These are phyloP conservation scores for Amborella trichopoda DNA, from an alignment of 164 flowering plant genomes.

Conservation along the genomic window DNA sequence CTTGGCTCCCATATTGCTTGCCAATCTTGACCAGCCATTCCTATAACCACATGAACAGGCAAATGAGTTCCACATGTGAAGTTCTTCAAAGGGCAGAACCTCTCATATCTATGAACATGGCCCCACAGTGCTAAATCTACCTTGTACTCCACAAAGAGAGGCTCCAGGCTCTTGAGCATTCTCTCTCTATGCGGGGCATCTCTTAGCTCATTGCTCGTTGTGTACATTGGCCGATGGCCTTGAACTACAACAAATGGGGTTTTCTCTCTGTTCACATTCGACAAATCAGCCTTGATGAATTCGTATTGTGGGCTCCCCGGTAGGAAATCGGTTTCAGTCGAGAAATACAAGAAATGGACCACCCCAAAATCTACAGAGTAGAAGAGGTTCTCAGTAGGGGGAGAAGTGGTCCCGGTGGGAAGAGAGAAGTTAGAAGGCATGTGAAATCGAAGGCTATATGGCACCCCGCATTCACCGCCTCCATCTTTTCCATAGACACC, in stretches of 20 bases:
- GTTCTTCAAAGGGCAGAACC: constrained; percentile 86
- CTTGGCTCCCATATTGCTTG: constrained; percentile 87
- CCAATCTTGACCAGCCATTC: constrained; percentile 99
- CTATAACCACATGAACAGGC: constrained; percentile 88
- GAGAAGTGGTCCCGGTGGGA: constrained; percentile 64
- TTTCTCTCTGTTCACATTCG: constrained; percentile 50
- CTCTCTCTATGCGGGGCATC: constrained; percentile 50
- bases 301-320: constrained; percentile 66
- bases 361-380: constrained; percentile 69
- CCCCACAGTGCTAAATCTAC: constrained; percentile 93
- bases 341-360: constrained; percentile 80
- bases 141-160: constrained; percentile 65
- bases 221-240: constrained; percentile 99
- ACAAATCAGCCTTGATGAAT: constrained; percentile 64
- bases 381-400: constrained; percentile 68
- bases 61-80: constrained; percentile 56
- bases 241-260: constrained; percentile 89
- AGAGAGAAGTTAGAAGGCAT: constrained; percentile 93
- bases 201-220: constrained; percentile 54
- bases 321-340: constrained; percentile 95
- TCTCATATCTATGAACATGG: constrained; percentile 89
- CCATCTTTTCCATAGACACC: constrained; percentile 54
- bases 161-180: constrained; percentile 66
- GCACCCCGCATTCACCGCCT: constrained; percentile 98
- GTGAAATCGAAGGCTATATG: constrained; percentile 76